Percentiles rank a stretch among this genome's conserved stretches.
Evolutionary conservation across 768 basidiomycete species (phyloP).

Genomic region (Pulveroboletus sp.): DNA sequence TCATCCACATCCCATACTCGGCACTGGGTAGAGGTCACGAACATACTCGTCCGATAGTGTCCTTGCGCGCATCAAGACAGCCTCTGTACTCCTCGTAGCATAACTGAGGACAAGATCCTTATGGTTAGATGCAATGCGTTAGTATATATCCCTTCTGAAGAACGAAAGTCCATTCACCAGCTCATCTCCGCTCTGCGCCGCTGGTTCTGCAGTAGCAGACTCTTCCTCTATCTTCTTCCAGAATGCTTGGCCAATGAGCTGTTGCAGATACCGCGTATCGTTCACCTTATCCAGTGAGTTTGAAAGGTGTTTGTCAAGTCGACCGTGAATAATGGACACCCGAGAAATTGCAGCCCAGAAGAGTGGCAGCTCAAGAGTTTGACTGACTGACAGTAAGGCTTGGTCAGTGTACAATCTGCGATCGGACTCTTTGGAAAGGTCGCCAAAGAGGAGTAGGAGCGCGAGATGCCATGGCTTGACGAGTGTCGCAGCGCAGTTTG

Average conservation of each 20-base stretch:
- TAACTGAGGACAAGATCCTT: no score
- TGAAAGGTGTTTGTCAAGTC: neutral
- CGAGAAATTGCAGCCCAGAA: constrained; percentile 7
- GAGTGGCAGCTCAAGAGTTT: constrained; percentile 4
- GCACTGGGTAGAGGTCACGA: no score
- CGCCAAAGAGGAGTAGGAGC: constrained; percentile 3
- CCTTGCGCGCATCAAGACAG: no score
- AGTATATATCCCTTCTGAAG: no score
- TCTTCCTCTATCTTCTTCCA: neutral
- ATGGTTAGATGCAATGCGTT: no score
- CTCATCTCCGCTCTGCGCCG: neutral
- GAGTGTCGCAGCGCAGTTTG: no score
- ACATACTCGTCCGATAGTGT: no score
- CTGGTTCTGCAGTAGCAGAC: neutral
- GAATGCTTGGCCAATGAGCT: constrained; percentile 1
- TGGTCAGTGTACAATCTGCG: neutral
- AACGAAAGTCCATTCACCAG: no score
- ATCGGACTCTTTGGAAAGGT: neutral
- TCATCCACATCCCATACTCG: no score
- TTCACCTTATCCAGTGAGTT: neutral
- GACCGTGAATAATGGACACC: neutral
- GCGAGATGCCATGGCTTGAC: constrained; percentile 7
- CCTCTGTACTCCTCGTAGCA: no score
- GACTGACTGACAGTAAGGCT: no score
- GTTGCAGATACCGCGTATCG: neutral